A percentile compares a stretch with the other conserved stretches of the same genome.
Evolutionary conservation across 768 basidiomycete species (phyloP).

Genomic region (Lactarius sanguifluus): DNA sequence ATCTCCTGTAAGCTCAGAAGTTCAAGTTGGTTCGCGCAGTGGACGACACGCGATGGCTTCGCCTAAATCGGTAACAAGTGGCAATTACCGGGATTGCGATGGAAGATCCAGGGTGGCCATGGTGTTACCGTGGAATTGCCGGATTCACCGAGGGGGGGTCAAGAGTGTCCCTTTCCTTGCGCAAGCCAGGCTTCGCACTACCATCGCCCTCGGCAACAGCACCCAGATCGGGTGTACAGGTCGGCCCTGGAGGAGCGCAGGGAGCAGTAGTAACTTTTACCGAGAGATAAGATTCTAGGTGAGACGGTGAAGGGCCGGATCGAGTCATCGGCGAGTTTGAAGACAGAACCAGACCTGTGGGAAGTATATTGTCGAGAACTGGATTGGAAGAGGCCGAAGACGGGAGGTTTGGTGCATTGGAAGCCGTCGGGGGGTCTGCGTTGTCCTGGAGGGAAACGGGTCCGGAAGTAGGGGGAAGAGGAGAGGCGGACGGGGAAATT

Average conservation of each 20-base stretch:
- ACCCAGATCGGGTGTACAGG: background rate
- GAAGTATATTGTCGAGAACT: background rate
- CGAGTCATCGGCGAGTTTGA: background rate
- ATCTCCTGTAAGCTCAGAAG: background rate
- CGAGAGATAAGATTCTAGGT: background rate
- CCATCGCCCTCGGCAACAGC: background rate
- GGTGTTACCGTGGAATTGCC: background rate
- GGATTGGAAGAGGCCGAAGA: background rate
- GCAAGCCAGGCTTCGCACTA: background rate
- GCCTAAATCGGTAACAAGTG: background rate
- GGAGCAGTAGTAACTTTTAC: background rate
- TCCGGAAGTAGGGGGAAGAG: too few relatives aligned
- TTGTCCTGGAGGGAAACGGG: background rate
- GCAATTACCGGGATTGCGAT: fast-evolving
- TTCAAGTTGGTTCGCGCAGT: background rate
- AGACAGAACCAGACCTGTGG: background rate
- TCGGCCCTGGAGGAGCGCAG: background rate
- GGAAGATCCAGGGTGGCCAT: background rate
- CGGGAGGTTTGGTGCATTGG: too few relatives aligned
- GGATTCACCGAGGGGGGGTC: background rate
- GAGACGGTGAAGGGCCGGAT: background rate
- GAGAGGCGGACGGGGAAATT: too few relatives aligned
- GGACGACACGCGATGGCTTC: background rate
- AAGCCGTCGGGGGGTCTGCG: background rate
- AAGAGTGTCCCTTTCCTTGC: background rate